Base-by-base conservation (phyloP, 2,329 filamentous ascomycete species). In the Sporothrix protearum region DNA sequence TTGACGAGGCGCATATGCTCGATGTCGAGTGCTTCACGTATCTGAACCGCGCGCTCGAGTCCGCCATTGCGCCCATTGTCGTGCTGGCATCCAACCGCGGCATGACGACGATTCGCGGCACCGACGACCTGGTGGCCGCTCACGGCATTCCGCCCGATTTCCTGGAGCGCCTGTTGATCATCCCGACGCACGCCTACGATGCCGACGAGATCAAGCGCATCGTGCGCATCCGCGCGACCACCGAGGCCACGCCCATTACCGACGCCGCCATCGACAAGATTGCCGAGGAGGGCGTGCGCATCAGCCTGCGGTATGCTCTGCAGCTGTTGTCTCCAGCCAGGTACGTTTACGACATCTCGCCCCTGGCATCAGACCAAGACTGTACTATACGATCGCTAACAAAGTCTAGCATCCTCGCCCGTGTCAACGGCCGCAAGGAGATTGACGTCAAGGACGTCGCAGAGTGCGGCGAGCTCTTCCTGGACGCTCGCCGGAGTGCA, bases 1-100 rank as follows among this genome's bases (percentile, higher is more conserved):
- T 99, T 77, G 96, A 99, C 78, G 96, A 99, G 94, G 95, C 97
- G 73, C 95, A 99, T 85, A 99, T 99, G 96, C 93, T 99, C 77
- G 96, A 99, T 81, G 92, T 99, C 76, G 96, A 99, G 85, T 97
- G 94, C 85, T 99, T 98, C 84, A 98, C 96, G 76, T 99, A 97
- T 83, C 90, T 99, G 78, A 98, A 98, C 86, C 92, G 94, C 79
- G 96, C 96, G n/a, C 87, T 99, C 76, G 96, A 99, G 85, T 94
- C 93, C 71, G 88, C 90, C 76, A 96, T 99, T 78, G 95, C 95
- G 1, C 96, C 96, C 72, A 97, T 99, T 78, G 96, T 99, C 73
- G 96, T 99, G 76, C 90, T 99, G 73, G 96, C 96, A 73, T 98
- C 96, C 55, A 99, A 99, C 84, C 91, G 96, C 78, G 96, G 96